These are phyloP conservation scores for Phytophthora syringae DNA, from an alignment of 352 stramenopile genomes.

Conservation along the genomic window DNA sequence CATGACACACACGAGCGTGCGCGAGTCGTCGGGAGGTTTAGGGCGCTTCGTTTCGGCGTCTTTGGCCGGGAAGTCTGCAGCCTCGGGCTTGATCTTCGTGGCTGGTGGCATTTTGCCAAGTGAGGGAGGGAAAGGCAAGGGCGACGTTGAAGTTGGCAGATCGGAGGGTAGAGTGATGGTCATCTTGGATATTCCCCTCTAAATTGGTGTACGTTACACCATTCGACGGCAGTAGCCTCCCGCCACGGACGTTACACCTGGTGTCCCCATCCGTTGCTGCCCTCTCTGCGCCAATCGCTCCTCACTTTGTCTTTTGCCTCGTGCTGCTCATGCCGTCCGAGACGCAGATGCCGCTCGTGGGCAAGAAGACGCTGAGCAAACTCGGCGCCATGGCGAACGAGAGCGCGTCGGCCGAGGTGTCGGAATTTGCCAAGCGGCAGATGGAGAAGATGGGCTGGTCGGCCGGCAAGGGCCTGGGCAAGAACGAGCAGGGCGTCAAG, in stretches of 20 bases:
- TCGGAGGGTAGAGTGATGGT: no score
- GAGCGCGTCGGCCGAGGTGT: conserved; percentile 64
- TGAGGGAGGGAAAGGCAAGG: no score
- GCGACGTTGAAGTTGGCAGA: no score
- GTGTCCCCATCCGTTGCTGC: background rate
- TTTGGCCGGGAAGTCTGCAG: no score
- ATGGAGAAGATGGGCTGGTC: conserved; percentile 97
- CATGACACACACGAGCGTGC: background rate
- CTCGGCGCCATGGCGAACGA: conserved; percentile 87
- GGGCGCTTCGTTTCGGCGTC: no score
- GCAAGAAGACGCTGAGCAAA: conserved; percentile 85
- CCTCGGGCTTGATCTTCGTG: no score
- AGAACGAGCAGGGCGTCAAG: conserved; percentile 93
- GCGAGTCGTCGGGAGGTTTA: background rate
- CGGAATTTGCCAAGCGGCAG: conserved; percentile 83
- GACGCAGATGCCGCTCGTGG: conserved; percentile 62
- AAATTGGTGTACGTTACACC: no score
- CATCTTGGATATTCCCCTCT: no score
- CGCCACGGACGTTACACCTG: background rate
- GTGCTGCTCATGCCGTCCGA: conserved; percentile 12
- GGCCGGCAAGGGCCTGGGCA: conserved; percentile 96
- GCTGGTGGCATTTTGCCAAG: background rate
- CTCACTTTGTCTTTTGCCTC: background rate
- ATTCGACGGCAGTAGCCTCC: background rate
- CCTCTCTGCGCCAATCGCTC: conserved; percentile 2